Evolutionary conservation across 139 green algal species (phyloP), one percentile per base, ranked within the genome.

Genomic region (Tetradesmus obliquus): DNA sequence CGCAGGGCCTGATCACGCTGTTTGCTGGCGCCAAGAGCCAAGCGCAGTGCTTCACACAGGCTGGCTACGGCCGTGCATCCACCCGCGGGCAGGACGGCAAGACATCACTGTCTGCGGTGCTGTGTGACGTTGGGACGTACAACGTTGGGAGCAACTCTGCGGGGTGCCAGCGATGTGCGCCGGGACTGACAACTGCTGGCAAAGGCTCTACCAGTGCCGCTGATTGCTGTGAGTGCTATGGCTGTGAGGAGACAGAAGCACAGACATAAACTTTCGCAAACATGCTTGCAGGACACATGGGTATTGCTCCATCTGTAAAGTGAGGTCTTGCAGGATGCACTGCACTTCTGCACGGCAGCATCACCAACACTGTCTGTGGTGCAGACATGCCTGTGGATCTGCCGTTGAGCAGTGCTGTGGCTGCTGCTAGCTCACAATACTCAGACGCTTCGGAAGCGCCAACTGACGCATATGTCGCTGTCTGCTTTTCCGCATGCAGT

Each of bases 91-190:
- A 13, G 7, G 55, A 74, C 54, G 83, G 83, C 83, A 74, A 20
- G n/a, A 74, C 8, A 19, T 13, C 76, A 6, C 12, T 51, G 83
- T 55, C 57, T 19, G 83, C 53, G 20, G 24, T 72, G 66, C 15
- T 76, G 55, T 88, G 83, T 51, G n/a, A 32, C 8, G n/a, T 88
- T 74, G 83, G 55, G 13, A 88, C 54, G 10, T 88, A 66, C 55
- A 88, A 88, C 9, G 17, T 53, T 17, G 83, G 83, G 20, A 55
- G 55, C 4, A 88, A 88, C 83, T 32, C 83, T 54, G 83, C 54
- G 4, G 20, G n/a, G 4, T 88, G 83, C 20, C n/a, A 55, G 20
- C 22, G 24, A 20, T 88, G 83, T 45, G 20, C 20, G 7, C n/a
- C 57, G 3, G 83, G 83, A 5, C 55, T 88, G 55, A 74, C 83